Conservation (phyloP, 768 basidiomycete species). For the Strobilomyces echinocephalus region DNA sequence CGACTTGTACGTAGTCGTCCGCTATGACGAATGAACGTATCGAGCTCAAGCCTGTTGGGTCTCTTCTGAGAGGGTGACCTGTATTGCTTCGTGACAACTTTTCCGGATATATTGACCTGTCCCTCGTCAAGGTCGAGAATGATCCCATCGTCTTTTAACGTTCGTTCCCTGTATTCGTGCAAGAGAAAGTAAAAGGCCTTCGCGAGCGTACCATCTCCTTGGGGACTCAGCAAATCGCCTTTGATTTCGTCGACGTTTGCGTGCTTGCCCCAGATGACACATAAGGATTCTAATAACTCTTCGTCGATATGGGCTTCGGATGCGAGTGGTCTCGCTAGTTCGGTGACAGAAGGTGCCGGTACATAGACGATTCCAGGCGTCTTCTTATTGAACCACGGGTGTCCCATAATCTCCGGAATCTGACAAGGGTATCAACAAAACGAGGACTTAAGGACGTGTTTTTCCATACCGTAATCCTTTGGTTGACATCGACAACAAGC, state of each 20-base stretch:
- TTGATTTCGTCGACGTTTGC: conserved; percentile 55
- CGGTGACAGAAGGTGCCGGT: conserved; percentile 57
- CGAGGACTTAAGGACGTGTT: background rate
- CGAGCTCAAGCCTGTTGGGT: conserved; percentile 14
- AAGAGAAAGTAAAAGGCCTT: conserved; percentile 90
- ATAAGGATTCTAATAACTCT: conserved; percentile 72
- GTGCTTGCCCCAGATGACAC: conserved; percentile 80
- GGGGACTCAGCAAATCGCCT: conserved; percentile 63
- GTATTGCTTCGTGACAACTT: conserved; percentile 39
- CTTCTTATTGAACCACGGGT: conserved; percentile 73
- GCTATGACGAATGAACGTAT: conserved; percentile 7
- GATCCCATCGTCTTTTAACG: conserved; percentile 50
- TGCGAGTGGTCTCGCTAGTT: conserved; percentile 64
- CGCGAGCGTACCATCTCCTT: conserved; percentile 66
- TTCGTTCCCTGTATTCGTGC: conserved; percentile 65
- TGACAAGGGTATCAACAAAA: conserved; percentile 28
- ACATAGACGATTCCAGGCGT: conserved; percentile 47
- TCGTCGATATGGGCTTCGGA: conserved; percentile 68
- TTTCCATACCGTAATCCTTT: conserved; percentile 68
- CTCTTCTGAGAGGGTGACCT: conserved; percentile 36
- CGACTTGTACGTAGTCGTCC: conserved; percentile 22
- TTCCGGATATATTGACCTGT: conserved; percentile 18
- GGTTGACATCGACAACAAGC: conserved; percentile 80
- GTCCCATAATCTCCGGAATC: conserved; percentile 82
- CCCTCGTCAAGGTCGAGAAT: conserved; percentile 33